Evolutionary conservation across 331 rosid genomes (phyloP).

Genomic region (Quercus phellos): DNA sequence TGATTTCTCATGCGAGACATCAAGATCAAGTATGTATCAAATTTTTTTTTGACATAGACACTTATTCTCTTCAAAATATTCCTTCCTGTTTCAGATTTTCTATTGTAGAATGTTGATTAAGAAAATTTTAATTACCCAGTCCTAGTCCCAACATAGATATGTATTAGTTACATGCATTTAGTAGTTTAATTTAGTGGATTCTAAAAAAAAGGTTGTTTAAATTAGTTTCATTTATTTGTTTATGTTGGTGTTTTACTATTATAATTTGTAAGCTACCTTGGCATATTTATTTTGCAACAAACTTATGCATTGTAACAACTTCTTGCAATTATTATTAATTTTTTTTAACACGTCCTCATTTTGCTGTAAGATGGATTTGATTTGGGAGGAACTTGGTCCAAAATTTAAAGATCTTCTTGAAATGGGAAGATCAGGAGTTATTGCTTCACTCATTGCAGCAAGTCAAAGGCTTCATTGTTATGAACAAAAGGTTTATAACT

Average conservation of each 20-base stretch:
- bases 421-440: constrained; percentile 86
- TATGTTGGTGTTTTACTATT: not conserved
- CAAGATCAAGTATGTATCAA: constrained; percentile 52
- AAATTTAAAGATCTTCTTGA: constrained; percentile 62
- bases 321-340: not conserved
- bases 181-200: not conserved
- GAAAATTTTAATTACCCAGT: not conserved
- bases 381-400: constrained; percentile 81
- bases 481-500: constrained; percentile 59
- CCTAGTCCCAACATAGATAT: not conserved
- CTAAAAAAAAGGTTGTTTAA: not conserved
- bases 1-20: constrained; percentile 58
- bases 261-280: not conserved
- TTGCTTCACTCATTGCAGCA: constrained; percentile 74
- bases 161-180: not conserved
- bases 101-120: constrained; percentile 9
- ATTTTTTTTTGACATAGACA: not conserved
- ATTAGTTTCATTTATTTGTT: not conserved
- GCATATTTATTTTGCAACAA: constrained; percentile 14
- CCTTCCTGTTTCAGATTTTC: not conserved
- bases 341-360: not conserved
- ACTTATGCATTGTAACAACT: constrained; percentile 2
- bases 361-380: constrained; percentile 59
- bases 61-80: constrained; percentile 13
- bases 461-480: constrained; percentile 72